Percentiles rank a stretch among this genome's conserved stretches.
phyloP scores from a whole-genome alignment of 257 asterid genomes.

The Solanum dulcamara region DNA sequence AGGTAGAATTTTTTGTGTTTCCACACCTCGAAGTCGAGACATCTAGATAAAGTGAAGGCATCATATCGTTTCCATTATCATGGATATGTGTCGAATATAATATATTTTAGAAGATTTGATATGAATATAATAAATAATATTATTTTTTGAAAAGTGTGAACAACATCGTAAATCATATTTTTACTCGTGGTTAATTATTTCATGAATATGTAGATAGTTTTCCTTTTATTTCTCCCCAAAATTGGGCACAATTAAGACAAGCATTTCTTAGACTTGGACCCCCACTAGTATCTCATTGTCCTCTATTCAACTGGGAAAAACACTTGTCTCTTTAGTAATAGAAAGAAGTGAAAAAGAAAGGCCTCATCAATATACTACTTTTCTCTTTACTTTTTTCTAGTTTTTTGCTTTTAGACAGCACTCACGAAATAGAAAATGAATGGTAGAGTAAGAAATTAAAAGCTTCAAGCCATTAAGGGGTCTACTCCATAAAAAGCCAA shows the following conservation, averaged over 20 bases:
- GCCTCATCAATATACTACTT: constrained; percentile 31
- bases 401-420: constrained; percentile 15
- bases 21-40: too few relatives aligned
- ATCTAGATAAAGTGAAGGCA: too few relatives aligned
- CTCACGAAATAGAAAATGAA: constrained; percentile 18
- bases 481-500: constrained; percentile 21
- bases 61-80: too few relatives aligned
- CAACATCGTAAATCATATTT: not conserved
- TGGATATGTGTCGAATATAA: too few relatives aligned
- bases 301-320: not conserved
- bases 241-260: not conserved
- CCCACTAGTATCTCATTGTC: not conserved
- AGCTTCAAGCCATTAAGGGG: constrained; percentile 15
- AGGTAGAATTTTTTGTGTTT: too few relatives aligned
- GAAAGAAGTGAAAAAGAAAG: constrained; percentile 11
- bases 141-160: not conserved
- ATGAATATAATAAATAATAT: not conserved
- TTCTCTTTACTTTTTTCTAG: not conserved
- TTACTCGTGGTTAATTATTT: not conserved
- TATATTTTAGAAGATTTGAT: not conserved
- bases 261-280: not conserved
- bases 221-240: not conserved
- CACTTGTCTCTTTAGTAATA: not conserved
- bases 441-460: constrained; percentile 3
- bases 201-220: not conserved